Percentiles rank a stretch among this genome's conserved stretches.
Conservation (phyloP, 495 filamentous ascomycete species). For the Entonaema liquescens region DNA sequence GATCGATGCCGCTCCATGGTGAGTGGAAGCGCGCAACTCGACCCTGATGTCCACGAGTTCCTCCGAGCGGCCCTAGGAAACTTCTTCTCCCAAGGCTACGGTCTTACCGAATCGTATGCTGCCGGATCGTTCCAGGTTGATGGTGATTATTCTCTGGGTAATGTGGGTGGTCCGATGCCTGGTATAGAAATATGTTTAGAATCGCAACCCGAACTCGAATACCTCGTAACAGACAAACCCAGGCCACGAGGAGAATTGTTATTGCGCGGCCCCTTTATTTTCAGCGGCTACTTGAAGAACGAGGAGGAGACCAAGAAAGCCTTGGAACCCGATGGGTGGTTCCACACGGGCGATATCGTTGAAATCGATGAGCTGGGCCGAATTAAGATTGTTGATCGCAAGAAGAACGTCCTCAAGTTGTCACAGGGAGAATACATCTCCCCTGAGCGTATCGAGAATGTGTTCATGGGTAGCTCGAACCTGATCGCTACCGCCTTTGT, state of each 20-base stretch:
- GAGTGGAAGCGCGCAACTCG: constrained; percentile 89
- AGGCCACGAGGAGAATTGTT: constrained; percentile 91
- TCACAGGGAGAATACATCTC: constrained; percentile 98
- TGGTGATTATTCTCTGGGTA: constrained; percentile 77
- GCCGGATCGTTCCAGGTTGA: constrained; percentile 71
- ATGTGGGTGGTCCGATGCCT: constrained; percentile 77
- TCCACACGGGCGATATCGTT: constrained; percentile 92
- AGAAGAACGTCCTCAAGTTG: constrained; percentile 98
- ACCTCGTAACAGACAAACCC: constrained; percentile 90
- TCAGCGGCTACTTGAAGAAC: constrained; percentile 88
- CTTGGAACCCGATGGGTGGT: constrained; percentile 91
- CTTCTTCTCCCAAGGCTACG: constrained; percentile 88
- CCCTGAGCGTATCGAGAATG: constrained; percentile 95
- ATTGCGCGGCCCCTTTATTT: constrained; percentile 78
- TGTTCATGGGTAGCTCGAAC: constrained; percentile 81
- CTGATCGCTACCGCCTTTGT: constrained; percentile 84
- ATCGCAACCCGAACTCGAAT: constrained; percentile 95
- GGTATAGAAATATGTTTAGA: constrained; percentile 79
- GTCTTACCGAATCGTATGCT: constrained; percentile 95
- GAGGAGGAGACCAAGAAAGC: constrained; percentile 84
- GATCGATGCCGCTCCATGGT: constrained; percentile 78
- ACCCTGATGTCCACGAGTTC: constrained; percentile 87
- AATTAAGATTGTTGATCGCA: constrained; percentile 92
- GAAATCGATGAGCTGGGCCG: constrained; percentile 84
- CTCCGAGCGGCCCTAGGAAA: constrained; percentile 83